Evolutionary conservation across 1,139 yeast genomes (phyloP), one percentile per base, ranked within the genome.

Genomic region (Blastobotrys serpentis): DNA sequence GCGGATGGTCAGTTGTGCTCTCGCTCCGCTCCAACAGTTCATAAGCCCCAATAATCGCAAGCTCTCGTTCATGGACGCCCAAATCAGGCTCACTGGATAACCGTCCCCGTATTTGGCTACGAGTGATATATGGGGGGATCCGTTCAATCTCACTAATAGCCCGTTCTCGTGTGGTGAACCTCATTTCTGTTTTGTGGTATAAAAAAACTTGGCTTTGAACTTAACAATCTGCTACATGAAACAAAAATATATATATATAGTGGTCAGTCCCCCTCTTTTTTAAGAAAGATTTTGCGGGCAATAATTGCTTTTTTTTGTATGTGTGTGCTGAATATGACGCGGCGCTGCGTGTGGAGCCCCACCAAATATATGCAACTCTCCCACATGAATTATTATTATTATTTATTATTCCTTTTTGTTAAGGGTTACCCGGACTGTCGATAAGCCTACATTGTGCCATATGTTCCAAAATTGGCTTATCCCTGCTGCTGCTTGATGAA

Each of bases 1-100:
- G 64, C 17, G 65, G 65, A 5, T 18, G 11, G 7, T 18, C 23
- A 5, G 40, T 7, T 4, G 40, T 5, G 25, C 25, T 19, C 14
- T 36, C 25, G 6, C 32, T 29, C 14, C 40, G 23, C 8, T 36
- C 40, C 10, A 36, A 14, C 25, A 36, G 40, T 25, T 36, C 40
- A 17, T 19, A 36, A n/a, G 40, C 40, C 4, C 40, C 23, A n/a
- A 36, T 36, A 8, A 19, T 36, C 5, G 40, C 19, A 23, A 7
- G 22, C 14, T 36, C 40, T 7, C 21, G 6, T n/a, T 33, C 37
- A n/a, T 17, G 8, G 22, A 33, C 19, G 25, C 40, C 22, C 40
- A 36, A 17, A 36, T 36, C 40, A 5, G 40, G 40, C 14, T 36
- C 40, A 19, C 40, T 36, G 5, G 40, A 36, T 13, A 36, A 25